These are phyloP conservation scores for Salix exigua DNA, from an alignment of 345 rosid genomes.

Conservation along the genomic window DNA sequence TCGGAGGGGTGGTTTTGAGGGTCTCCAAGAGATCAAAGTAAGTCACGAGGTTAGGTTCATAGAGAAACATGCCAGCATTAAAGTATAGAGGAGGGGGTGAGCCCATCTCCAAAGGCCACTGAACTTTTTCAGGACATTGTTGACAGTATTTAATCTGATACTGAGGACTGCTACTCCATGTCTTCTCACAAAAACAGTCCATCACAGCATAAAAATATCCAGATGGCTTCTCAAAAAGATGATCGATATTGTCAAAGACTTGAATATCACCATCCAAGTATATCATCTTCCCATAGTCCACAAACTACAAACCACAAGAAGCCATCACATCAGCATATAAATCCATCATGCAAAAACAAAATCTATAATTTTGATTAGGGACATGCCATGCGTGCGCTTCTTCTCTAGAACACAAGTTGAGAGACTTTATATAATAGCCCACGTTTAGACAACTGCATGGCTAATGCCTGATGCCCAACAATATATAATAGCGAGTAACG, in stretches of 20 bases:
- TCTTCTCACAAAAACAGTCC: constrained; percentile 83
- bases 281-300: constrained; percentile 68
- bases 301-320: constrained; percentile 38
- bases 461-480: background rate
- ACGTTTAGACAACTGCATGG: constrained; percentile 5
- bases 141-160: constrained; percentile 69
- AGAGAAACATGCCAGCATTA: constrained; percentile 82
- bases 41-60: constrained; percentile 53
- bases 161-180: constrained; percentile 62
- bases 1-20: constrained; percentile 50
- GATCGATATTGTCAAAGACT: constrained; percentile 70
- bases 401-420: too few relatives aligned
- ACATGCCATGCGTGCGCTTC: background rate
- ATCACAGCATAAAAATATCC: constrained; percentile 67
- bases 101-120: constrained; percentile 65
- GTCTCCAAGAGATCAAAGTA: constrained; percentile 46
- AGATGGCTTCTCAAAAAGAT: constrained; percentile 52
- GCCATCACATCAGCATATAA: background rate
- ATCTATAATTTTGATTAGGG: background rate
- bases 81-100: constrained; percentile 62
- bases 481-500: background rate
- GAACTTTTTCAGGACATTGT: constrained; percentile 61
- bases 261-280: constrained; percentile 84
- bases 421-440: background rate
- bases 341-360: background rate